Evolutionary conservation across 768 basidiomycete genomes (phyloP), one percentile per base, ranked within the genome.

Genomic region (Chalciporus chontae): DNA sequence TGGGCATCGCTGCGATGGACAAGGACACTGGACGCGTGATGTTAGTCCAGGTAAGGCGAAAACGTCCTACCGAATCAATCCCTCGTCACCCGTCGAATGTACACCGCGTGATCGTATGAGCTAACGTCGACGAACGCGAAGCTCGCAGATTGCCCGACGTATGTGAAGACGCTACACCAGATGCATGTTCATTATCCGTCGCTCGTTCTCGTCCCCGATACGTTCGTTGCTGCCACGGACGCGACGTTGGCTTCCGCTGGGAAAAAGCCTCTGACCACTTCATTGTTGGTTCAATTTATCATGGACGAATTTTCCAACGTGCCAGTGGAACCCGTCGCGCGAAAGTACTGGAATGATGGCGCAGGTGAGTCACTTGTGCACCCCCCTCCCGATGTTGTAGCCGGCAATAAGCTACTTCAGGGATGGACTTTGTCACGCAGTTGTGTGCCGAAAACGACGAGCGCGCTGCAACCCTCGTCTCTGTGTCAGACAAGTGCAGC

Each of bases 1-100:
- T 95, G 8, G 94, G 94, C 3, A 81, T 96, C 27, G 92, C 90
- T 0, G 87, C 88, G 0, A 75, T 93, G n/a, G 84, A 94, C 51
- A 80, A 76, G 48, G 85, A 89, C 27, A 90, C 85, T 0, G 90
- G 86, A 1, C 75, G 79, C 23, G 85, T 87, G 17, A 75, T 82
- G 64, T 71, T 94, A 14, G 81, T 91, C 15, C 92, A 95, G 77
- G 91, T 86, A 42, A n/a, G 59, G 9, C 42, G 34, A 18, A 47
- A 8, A 34, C 32, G n/a, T 34, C 50, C 45, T 32, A 18, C 17
- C 19, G 34, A 32, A 26, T 40, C 50, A 47, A 34, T n/a, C 29
- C 9, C 29, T 36, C n/a, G 5, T n/a, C 2, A 36, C 14, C 15
- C 8, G 34, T 15, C 34, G n/a, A 36, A n/a, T n/a, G 34, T 36